Base-by-base conservation (phyloP, 2,329 filamentous ascomycete species). In the Dothideomycetes sp. region DNA sequence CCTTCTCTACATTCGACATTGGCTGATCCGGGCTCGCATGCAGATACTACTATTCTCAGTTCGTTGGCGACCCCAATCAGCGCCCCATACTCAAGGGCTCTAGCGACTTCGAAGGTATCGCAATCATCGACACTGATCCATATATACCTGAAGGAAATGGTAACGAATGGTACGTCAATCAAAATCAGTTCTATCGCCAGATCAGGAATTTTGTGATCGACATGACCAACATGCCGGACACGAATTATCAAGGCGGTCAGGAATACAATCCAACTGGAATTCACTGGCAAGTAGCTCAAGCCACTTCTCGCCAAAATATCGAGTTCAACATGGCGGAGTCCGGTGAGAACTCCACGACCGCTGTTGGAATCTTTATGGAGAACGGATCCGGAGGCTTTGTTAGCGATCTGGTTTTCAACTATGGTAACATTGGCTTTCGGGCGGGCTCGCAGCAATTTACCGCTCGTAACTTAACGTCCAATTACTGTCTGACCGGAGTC, bases 361-460 rank as follows among this genome's bases (percentile, higher is more conserved):
- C 34, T 27, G 37, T 33, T 22, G 75, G 75, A n/a, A 62, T 79
- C 18, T 73, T 75, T 51, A 77, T 77, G 50, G 75, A 78, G 42
- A 72, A 75, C 38, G 75, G 76, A 30, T 57, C 53, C 2, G 84
- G 84, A 45, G 84, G 84, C 37, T 88, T 87, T 65, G 84, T 93
- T 77, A 73, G 75, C 8, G 84, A 93, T 56, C 67, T 93, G 24
- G 76, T 73, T 44, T 91, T 93, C 72, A 85, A 86, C 51, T 85
- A 84, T 44, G 86, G 86, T 46, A 74, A 75, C 49, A 79, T 79
- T 49, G 84, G 85, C 40, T 79, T 79, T 49, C 88, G 84, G 63
- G 67, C 88, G 16, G 86, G 86, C 37, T 86, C 79, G 61, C 86
- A 94, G 64, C 86, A 94, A 62, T 91, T 88, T 62, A 89, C 84